Evolutionary conservation across 441 rosid genomes (phyloP).

Genomic region (Erodium moschatum): DNA sequence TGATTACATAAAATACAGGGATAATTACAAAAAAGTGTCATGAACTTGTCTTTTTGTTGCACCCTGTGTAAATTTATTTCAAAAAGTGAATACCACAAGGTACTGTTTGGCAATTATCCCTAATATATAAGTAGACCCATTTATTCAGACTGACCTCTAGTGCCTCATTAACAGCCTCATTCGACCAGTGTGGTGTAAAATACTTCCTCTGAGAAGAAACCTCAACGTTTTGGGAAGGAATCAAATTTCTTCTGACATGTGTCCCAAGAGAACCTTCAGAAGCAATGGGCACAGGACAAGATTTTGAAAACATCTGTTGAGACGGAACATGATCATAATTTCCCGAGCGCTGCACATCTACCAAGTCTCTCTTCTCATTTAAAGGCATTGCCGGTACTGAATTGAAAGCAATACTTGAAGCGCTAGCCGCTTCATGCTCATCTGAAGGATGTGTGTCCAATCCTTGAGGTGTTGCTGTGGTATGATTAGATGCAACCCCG

Average conservation of each 20-base stretch:
- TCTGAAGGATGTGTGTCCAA: conserved; percentile 18
- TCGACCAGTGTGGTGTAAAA: conserved; percentile 56
- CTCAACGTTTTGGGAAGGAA: conserved; percentile 26
- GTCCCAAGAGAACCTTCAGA: conserved; percentile 27
- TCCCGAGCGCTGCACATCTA: conserved; percentile 14
- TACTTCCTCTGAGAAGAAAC: conserved; percentile 30
- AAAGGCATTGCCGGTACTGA: conserved; percentile 63
- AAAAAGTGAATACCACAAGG: too few species aligned
- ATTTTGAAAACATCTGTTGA: conserved; percentile 30
- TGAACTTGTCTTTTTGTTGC: too few species aligned
- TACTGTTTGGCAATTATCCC: too few species aligned
- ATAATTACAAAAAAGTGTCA: too few species aligned
- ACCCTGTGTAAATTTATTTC: too few species aligned
- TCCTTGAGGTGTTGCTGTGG: conserved; percentile 27
- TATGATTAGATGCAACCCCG: conserved; percentile 29
- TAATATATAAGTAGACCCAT: background rate
- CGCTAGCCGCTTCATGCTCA: conserved; percentile 25
- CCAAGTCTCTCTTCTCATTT: conserved; percentile 24
- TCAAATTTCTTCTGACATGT: conserved; percentile 24
- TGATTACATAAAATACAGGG: background rate
- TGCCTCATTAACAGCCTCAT: conserved; percentile 45
- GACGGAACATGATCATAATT: conserved; percentile 19
- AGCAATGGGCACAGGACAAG: conserved; percentile 40
- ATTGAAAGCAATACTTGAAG: conserved; percentile 36
- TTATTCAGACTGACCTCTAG: conserved; percentile 52